Evolutionary conservation across 495 filamentous ascomycete species (phyloP).

Genomic region (Thozetella sp.): DNA sequence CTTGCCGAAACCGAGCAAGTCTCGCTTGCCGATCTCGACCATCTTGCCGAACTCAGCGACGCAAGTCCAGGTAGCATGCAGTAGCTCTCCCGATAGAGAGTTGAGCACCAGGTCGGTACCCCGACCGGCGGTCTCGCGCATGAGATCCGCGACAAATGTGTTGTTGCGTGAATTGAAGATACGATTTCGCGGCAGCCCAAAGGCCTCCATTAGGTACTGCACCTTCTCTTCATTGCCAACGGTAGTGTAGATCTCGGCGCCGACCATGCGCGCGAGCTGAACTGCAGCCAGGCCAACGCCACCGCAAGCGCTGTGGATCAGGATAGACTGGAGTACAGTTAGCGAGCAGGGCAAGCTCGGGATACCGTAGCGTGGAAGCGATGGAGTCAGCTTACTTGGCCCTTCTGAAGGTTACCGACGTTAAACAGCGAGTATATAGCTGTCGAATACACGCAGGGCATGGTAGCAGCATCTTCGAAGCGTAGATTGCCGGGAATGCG

Average conservation of each 20-base stretch:
- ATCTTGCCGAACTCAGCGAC: slow-evolving; percentile 57
- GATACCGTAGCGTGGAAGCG: background rate
- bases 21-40: slow-evolving; percentile 53
- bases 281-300: slow-evolving; percentile 57
- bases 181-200: slow-evolving; percentile 40
- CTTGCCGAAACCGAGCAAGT: slow-evolving; percentile 24
- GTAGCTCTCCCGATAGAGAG: slow-evolving; percentile 50
- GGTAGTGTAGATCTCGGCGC: slow-evolving; percentile 53
- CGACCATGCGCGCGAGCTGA: slow-evolving; percentile 44
- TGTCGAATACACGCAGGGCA: slow-evolving; percentile 53
- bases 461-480: slow-evolving; percentile 48
- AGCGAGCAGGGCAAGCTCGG: background rate
- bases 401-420: slow-evolving; percentile 30
- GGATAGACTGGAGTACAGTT: slow-evolving; percentile 34
- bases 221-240: slow-evolving; percentile 44
- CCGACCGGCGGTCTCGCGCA: slow-evolving; percentile 37
- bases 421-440: slow-evolving; percentile 51
- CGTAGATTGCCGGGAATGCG: slow-evolving; percentile 42
- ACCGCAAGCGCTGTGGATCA: slow-evolving; percentile 56
- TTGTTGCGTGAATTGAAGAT: slow-evolving; percentile 46
- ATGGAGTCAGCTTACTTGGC: slow-evolving; percentile 17
- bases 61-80: slow-evolving; percentile 54
- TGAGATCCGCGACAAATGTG: slow-evolving; percentile 43
- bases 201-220: slow-evolving; percentile 27
- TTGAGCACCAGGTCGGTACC: slow-evolving; percentile 58